These are phyloP conservation scores for Monascus purpureus DNA, from an alignment of 495 filamentous ascomycete genomes.

Conservation along the genomic window DNA sequence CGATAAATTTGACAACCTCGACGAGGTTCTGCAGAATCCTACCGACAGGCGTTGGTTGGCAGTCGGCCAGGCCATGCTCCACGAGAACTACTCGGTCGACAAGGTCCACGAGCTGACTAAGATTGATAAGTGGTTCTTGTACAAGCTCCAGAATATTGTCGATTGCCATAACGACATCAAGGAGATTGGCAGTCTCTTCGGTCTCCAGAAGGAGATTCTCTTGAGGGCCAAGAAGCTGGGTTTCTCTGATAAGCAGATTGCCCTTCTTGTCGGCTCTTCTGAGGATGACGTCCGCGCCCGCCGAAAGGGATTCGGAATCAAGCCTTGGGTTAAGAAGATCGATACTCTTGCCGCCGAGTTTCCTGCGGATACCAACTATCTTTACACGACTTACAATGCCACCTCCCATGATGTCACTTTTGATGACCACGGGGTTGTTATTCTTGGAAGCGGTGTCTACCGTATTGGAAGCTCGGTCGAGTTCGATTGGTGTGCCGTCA, in stretches of 20 bases:
- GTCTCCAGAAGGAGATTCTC: constrained; percentile 74
- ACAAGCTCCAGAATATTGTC: constrained; percentile 95
- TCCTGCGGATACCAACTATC: constrained; percentile 92
- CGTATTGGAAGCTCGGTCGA: constrained; percentile 95
- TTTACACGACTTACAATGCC: constrained; percentile 97
- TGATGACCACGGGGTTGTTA: constrained; percentile 80
- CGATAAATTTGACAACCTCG: constrained; percentile 82
- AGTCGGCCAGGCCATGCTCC: constrained; percentile 93
- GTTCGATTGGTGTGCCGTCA: constrained; percentile 98
- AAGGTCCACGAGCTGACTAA: constrained; percentile 84
- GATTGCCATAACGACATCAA: constrained; percentile 77
- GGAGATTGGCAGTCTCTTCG: constrained; percentile 73
- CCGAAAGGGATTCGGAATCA: constrained; percentile 72
- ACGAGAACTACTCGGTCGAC: constrained; percentile 89
- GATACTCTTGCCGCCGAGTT: constrained; percentile 96
- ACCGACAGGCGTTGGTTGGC: constrained; percentile 94
- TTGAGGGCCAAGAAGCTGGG: constrained; percentile 91
- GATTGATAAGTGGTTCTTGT: constrained; percentile 98
- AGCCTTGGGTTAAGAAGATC: constrained; percentile 91
- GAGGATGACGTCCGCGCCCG: constrained; percentile 84
- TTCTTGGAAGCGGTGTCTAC: constrained; percentile 91
- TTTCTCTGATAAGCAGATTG: constrained; percentile 94
- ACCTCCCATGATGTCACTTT: constrained; percentile 91
- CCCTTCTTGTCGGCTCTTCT: constrained; percentile 63
- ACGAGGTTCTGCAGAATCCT: constrained; percentile 79